These are phyloP conservation scores for Scytalidium sp. DNA, from an alignment of 2,329 filamentous ascomycete genomes.

Conservation along the genomic window DNA sequence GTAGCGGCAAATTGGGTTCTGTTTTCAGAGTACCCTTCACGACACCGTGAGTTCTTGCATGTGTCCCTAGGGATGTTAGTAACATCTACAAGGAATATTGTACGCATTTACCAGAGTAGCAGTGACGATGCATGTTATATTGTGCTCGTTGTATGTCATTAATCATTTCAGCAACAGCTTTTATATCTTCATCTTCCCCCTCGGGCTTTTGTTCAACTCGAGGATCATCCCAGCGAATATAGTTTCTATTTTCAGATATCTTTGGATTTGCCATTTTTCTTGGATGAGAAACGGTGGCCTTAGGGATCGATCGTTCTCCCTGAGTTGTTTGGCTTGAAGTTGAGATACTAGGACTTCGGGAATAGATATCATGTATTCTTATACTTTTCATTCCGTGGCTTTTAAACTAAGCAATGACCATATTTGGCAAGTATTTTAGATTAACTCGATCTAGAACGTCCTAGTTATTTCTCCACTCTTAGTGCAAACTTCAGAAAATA, in stretches of 20 bases:
- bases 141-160: constrained; percentile 42
- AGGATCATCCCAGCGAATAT: constrained; percentile 37
- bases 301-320: background rate
- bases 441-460: too few species aligned
- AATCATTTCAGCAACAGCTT: constrained; percentile 42
- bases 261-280: too few species aligned
- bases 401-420: too few species aligned
- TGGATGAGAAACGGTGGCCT: too few species aligned
- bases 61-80: constrained; percentile 30
- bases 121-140: constrained; percentile 38
- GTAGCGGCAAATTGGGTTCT: constrained; percentile 35
- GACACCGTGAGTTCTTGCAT: constrained; percentile 44
- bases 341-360: too few species aligned
- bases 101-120: constrained; percentile 22
- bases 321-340: too few species aligned
- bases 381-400: too few species aligned
- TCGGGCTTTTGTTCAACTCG: constrained; percentile 37
- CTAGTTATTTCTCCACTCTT: too few species aligned
- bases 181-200: constrained; percentile 39
- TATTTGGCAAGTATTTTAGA: too few species aligned
- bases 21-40: constrained; percentile 45
- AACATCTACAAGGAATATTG: background rate
- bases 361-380: too few species aligned
- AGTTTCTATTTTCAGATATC: constrained; percentile 19
- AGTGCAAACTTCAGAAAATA: too few species aligned